Evolutionary conservation across 2,329 filamentous ascomycete species (phyloP), one percentile per base, ranked within the genome.

Genomic region (Claviceps sp.): DNA sequence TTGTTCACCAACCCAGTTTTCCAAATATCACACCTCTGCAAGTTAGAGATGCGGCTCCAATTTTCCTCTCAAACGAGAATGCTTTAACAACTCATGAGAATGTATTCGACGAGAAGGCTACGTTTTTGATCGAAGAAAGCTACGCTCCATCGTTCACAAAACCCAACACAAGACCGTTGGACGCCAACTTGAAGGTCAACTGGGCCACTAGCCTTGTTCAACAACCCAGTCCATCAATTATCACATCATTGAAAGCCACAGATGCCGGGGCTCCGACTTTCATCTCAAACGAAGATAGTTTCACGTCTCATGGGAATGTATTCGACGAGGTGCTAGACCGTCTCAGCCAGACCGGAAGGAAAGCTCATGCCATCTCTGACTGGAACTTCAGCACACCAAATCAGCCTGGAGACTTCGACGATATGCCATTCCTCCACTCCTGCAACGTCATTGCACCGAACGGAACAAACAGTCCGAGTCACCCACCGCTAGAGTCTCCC

Each of bases 401-500:
- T 41, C 14, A 14, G 13, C 26, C 41, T 7, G 30, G 22, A 24
- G 30, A 22, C 18, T 45, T 18, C 11, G 22, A 8, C 11, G 37
- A 52, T 24, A 20, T 42, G 13, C 40, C 57, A 14, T 55, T 57
- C n/a, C 41, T 60, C 1, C 63, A 61, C 40, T 59, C 62, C 2
- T 61, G 65, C 30, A 58, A 59, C 8, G 50, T 58, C 54, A 60
- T 42, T 48, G 57, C 24, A 50, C 49, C 24, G 57, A 52, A 44
- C 53, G 53, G 7, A 51, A 41, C 13, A 51, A 50, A 9, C 47
- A 52, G 16, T 34, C 46, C 38, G 4, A 53, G 64, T n/a, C 56
- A 52, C 20, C 63, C 62, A 9, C 58, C 54, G 1, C 54, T 64
- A 8, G 54, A 60, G 26, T 68, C 65, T 7, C 63, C 63, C 30